phyloP scores from a whole-genome alignment of 768 basidiomycete species.

The Serendipita sp. region DNA sequence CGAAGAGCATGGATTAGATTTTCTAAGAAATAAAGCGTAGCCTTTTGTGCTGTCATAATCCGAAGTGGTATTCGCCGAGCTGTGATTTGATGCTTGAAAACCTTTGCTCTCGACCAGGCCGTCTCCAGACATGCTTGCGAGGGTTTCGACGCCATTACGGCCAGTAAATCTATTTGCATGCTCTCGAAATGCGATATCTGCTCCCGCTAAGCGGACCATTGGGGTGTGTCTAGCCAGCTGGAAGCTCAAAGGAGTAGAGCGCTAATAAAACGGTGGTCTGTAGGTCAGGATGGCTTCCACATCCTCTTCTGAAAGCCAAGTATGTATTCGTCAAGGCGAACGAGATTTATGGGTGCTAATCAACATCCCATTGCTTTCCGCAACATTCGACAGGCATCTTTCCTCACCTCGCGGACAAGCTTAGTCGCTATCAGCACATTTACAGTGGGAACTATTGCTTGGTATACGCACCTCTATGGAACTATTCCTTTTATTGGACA shows the following conservation, averaged over 20 bases:
- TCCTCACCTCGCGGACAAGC: constrained; percentile 53
- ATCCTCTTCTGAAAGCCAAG: not conserved
- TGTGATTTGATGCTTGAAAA: not conserved
- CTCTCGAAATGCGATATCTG: not conserved
- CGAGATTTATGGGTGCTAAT: not conserved
- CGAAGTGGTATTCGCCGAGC: not conserved
- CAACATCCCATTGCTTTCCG: not conserved
- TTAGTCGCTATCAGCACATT: constrained; percentile 59
- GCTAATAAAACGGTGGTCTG: not conserved
- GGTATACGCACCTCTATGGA: constrained; percentile 94
- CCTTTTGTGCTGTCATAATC: not conserved
- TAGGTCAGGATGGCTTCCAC: constrained; percentile 3
- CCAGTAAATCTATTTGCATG: not conserved
- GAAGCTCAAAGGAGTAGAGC: not conserved
- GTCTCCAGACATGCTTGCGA: not conserved
- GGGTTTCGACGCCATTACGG: not conserved
- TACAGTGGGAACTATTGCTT: constrained; percentile 80
- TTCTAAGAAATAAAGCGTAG: not conserved
- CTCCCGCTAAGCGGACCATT: not conserved
- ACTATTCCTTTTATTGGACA: constrained; percentile 76
- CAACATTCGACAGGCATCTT: constrained; percentile 18
- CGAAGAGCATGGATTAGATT: not conserved
- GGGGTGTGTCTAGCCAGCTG: constrained; percentile 2
- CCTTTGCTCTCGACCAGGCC: not conserved
- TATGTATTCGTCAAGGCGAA: not conserved